Conservation (phyloP, 2,329 filamentous ascomycete genomes). For the Colletotrichum filicis region DNA sequence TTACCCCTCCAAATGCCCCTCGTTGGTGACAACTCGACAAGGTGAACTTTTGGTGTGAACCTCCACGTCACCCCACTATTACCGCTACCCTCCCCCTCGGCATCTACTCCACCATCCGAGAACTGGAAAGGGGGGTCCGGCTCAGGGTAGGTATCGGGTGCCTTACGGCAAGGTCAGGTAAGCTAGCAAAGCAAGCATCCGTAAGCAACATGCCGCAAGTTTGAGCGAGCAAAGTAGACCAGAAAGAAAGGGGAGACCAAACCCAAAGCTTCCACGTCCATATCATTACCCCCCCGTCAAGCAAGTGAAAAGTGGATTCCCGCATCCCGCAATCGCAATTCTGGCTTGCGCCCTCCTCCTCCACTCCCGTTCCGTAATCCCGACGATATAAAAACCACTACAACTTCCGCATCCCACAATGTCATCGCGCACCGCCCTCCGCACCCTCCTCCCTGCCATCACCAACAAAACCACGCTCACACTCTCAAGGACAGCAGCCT, state of each 20-base stretch:
- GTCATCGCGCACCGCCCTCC: background rate
- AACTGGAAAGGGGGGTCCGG: background rate
- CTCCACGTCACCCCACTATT: background rate
- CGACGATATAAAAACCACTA: background rate
- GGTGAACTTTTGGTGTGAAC: background rate
- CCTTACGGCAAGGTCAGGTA: background rate
- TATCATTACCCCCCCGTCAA: no score
- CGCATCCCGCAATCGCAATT: conserved; percentile 13
- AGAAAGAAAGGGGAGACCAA: background rate
- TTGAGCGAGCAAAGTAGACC: background rate
- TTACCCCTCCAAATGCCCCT: background rate
- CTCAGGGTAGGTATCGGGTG: background rate
- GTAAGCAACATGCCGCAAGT: conserved; percentile 11
- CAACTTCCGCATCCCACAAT: background rate
- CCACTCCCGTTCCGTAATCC: conserved; percentile 17
- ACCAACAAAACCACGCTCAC: background rate
- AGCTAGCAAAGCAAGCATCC: conserved; percentile 2
- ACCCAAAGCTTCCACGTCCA: background rate
- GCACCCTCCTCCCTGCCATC: no score
- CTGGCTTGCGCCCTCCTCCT: background rate
- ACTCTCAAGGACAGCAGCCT: no score
- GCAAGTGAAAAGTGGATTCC: conserved; percentile 12
- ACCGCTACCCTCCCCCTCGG: background rate
- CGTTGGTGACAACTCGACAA: no score
- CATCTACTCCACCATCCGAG: conserved; percentile 28